phyloP scores from a whole-genome alignment of 768 basidiomycete genomes.

The Kockovaella imperatae region DNA sequence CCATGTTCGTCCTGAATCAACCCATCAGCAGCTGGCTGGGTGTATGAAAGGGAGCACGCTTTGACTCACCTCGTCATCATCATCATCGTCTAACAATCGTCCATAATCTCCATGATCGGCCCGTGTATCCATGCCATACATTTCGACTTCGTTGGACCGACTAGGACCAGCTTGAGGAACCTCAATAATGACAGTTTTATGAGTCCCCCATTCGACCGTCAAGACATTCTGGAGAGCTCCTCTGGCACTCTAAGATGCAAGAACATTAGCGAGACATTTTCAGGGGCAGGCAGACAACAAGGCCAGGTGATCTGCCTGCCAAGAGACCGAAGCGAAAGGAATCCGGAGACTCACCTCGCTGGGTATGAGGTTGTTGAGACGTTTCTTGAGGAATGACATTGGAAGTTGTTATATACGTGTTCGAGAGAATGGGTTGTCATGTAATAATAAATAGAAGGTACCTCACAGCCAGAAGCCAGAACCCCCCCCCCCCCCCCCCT shows the following conservation, averaged over 20 bases:
- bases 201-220: slow-evolving; percentile 38
- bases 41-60: too few relatives aligned
- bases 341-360: slow-evolving; percentile 13
- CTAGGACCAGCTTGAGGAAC: slow-evolving; percentile 11
- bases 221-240: slow-evolving; percentile 32
- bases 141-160: slow-evolving; percentile 24
- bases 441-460: too few relatives aligned
- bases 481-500: too few relatives aligned
- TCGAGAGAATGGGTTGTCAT: too few relatives aligned
- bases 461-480: too few relatives aligned
- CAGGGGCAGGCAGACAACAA: too few relatives aligned
- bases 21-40: too few relatives aligned
- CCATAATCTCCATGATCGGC: slow-evolving; percentile 15
- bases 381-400: slow-evolving; percentile 18
- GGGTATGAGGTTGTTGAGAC: slow-evolving; percentile 17
- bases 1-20: too few relatives aligned
- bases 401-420: not conserved
- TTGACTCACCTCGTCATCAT: too few relatives aligned
- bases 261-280: not conserved
- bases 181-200: slow-evolving; percentile 37
- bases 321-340: not conserved
- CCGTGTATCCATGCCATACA: slow-evolving; percentile 17
- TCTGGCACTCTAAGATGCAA: slow-evolving; percentile 10
- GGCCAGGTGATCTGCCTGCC: too few relatives aligned
- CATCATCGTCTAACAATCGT: slow-evolving; percentile 26